phyloP scores from a whole-genome alignment of 108 stramenopile genomes.

The Parietichytrium sp. region DNA sequence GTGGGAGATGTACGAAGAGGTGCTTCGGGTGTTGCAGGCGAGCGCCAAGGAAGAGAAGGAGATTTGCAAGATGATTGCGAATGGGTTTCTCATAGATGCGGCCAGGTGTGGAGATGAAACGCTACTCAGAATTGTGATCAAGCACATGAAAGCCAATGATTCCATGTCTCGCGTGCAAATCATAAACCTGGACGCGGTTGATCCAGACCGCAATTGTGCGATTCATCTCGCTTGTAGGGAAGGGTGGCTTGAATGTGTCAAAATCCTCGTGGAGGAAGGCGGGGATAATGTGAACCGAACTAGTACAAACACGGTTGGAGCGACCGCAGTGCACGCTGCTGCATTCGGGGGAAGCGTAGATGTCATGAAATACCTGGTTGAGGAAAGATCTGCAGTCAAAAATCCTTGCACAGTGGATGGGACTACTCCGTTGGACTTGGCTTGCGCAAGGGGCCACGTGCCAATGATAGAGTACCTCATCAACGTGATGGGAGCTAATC shows the following conservation, averaged over 20 bases:
- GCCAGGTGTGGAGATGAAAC: too few relatives aligned
- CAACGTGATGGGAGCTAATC: not conserved
- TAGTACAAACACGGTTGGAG: not conserved
- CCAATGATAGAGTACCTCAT: not conserved
- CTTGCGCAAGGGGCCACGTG: not conserved
- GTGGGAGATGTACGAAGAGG: too few relatives aligned
- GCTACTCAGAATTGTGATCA: too few relatives aligned
- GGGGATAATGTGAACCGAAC: not conserved
- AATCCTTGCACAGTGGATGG: not conserved
- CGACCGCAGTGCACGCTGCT: not conserved
- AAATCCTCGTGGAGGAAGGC: not conserved
- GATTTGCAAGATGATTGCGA: too few relatives aligned
- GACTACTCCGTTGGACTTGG: slow-evolving; percentile 17
- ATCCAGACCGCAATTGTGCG: not conserved
- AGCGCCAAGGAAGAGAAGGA: too few relatives aligned
- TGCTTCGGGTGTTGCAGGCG: too few relatives aligned
- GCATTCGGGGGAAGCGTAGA: slow-evolving; percentile 17
- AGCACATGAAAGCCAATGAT: too few relatives aligned
- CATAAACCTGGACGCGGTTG: slow-evolving; percentile 3
- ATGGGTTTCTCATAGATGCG: too few relatives aligned
- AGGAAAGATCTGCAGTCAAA: not conserved
- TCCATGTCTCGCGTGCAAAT: too few relatives aligned
- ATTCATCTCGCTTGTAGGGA: slow-evolving; percentile 1
- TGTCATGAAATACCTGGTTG: not conserved
- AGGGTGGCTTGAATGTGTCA: not conserved